Conservation (phyloP, 2,329 filamentous ascomycete species). For the Keithomyces neogunnii region DNA sequence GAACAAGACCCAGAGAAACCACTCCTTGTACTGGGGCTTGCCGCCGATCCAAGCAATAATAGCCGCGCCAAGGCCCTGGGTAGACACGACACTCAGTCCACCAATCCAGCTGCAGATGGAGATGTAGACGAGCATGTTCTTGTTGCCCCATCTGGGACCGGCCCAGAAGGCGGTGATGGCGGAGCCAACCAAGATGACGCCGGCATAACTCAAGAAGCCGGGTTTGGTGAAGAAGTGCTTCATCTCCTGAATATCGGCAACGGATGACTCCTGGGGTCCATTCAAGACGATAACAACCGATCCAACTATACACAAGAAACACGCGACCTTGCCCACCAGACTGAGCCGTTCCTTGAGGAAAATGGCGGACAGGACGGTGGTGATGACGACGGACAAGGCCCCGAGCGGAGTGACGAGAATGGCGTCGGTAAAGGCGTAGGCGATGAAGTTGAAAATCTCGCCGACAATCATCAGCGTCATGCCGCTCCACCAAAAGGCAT, state of each 20-base stretch:
- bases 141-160: conserved; percentile 84
- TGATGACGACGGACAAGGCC: conserved; percentile 85
- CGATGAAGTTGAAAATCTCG: conserved; percentile 94
- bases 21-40: conserved; percentile 85
- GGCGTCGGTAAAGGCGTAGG: conserved; percentile 93
- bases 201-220: conserved; percentile 77
- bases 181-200: conserved; percentile 70
- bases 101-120: conserved; percentile 94
- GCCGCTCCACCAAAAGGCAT: conserved; percentile 87
- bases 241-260: conserved; percentile 86
- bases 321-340: conserved; percentile 92
- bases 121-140: conserved; percentile 95
- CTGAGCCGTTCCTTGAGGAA: conserved; percentile 94
- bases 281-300: conserved; percentile 93
- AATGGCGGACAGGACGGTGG: conserved; percentile 82
- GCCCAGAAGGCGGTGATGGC: conserved; percentile 67
- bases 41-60: conserved; percentile 81
- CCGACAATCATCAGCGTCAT: conserved; percentile 97
- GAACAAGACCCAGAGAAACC: conserved; percentile 89
- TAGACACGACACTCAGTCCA: conserved; percentile 88
- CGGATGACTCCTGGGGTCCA: conserved; percentile 77
- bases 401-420: conserved; percentile 91
- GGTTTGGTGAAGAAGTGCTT: conserved; percentile 77
- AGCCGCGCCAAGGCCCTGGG: conserved; percentile 84
- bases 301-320: conserved; percentile 89